phyloP scores from a whole-genome alignment of 225 moss, liverwort and hornwort species.

The Bryoerythrophyllum caledonicum region DNA sequence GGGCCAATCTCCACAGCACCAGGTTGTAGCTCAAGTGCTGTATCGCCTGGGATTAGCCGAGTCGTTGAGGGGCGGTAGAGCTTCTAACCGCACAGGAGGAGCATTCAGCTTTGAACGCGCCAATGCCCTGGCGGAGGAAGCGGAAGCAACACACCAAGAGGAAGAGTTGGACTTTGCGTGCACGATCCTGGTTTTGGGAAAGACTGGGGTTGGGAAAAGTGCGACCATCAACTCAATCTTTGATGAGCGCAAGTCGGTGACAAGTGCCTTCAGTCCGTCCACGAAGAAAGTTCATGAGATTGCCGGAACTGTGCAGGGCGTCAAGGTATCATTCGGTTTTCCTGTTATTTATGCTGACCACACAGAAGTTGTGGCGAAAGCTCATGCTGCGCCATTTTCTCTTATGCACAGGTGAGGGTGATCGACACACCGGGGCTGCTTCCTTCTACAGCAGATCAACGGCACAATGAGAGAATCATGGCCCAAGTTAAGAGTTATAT shows the following conservation, averaged over 20 bases:
- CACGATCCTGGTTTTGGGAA: slow-evolving; percentile 74
- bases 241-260: slow-evolving; percentile 62
- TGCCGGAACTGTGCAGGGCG: slow-evolving; percentile 65
- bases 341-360: background rate
- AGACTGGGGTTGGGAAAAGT: slow-evolving; percentile 87
- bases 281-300: slow-evolving; percentile 72
- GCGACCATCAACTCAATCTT: slow-evolving; percentile 84
- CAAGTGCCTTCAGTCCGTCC: slow-evolving; percentile 61
- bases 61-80: slow-evolving; percentile 64
- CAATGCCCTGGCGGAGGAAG: slow-evolving; percentile 67
- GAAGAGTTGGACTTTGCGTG: slow-evolving; percentile 70
- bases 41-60: slow-evolving; percentile 78
- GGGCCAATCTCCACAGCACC: slow-evolving; percentile 67
- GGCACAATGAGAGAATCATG: slow-evolving; percentile 35
- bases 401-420: slow-evolving; percentile 28
- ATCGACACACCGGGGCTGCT: slow-evolving; percentile 37
- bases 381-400: background rate
- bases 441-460: slow-evolving; percentile 26
- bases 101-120: slow-evolving; percentile 71
- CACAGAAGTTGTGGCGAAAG: background rate
- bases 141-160: slow-evolving; percentile 59
- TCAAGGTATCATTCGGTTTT: slow-evolving; percentile 37
- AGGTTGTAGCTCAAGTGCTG: slow-evolving; percentile 73
- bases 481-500: slow-evolving; percentile 34
- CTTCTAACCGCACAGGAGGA: slow-evolving; percentile 34